Percentiles rank a stretch among this genome's conserved stretches.
phyloP scores from a whole-genome alignment of 768 basidiomycete genomes.

The Mycena epipterygia region DNA sequence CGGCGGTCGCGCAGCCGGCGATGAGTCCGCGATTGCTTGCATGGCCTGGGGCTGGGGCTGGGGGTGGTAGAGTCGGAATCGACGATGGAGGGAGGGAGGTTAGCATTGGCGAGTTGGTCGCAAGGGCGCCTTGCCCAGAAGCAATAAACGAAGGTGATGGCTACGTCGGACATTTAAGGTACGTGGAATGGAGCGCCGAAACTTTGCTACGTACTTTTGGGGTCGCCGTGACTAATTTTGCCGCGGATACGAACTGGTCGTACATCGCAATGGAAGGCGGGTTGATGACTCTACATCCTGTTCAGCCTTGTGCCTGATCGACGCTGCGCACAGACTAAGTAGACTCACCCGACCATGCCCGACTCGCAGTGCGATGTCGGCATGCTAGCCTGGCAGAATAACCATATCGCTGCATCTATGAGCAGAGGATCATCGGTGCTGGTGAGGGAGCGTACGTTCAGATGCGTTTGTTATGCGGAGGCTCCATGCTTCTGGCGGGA shows the following conservation, averaged over 20 bases:
- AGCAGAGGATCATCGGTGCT: not conserved
- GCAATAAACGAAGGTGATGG: conserved; percentile 40
- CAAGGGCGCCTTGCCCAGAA: conserved; percentile 52
- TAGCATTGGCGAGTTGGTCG: conserved; percentile 41
- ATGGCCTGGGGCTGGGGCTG: conserved; percentile 18
- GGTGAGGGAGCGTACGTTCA: conserved; percentile 34
- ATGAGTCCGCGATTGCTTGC: conserved; percentile 33
- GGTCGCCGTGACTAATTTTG: conserved; percentile 43
- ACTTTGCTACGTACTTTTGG: conserved; percentile 40
- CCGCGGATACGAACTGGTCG: conserved; percentile 43
- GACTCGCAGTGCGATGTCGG: conserved; percentile 53
- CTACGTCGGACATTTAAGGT: conserved; percentile 35
- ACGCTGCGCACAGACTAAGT: not conserved
- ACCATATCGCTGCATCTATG: conserved; percentile 49
- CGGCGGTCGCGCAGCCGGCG: conserved; percentile 41
- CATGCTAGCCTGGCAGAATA: conserved; percentile 52
- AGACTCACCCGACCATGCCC: conserved; percentile 57
- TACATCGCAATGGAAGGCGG: conserved; percentile 46
- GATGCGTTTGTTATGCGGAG: conserved; percentile 51
- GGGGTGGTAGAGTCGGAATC: not conserved
- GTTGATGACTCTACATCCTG: conserved; percentile 50
- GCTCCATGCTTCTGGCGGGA: conserved; percentile 46
- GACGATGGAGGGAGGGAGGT: conserved; percentile 2
- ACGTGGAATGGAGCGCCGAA: not conserved
- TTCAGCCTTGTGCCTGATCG: not conserved